Conservation (phyloP, 371 early-diverging fungal genomes). For the Actinomortierella wolfii region DNA sequence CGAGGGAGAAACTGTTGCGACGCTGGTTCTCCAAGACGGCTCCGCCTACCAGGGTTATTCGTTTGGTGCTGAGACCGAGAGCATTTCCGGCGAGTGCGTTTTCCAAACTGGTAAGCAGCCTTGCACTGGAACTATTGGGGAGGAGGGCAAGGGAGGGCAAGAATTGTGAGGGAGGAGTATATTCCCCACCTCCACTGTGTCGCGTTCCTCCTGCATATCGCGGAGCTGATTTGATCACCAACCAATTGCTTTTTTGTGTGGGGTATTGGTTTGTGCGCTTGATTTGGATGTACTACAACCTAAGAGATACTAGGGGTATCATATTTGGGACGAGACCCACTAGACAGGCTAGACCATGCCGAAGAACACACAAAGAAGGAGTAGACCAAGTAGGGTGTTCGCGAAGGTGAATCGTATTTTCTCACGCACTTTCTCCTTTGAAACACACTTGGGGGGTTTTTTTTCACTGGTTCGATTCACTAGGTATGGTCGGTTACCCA, state of each 20-base stretch:
- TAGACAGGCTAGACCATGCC: too few species aligned
- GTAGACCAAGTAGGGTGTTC: too few species aligned
- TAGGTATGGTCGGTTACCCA: conserved; percentile 91
- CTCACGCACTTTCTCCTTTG: not conserved
- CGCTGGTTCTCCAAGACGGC: conserved; percentile 86
- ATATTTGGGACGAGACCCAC: too few species aligned
- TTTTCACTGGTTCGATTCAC: not conserved
- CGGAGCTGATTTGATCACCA: too few species aligned
- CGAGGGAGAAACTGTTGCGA: conserved; percentile 58
- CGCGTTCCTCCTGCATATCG: too few species aligned
- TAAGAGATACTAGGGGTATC: too few species aligned
- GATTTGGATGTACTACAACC: too few species aligned
- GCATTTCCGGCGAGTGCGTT: conserved; percentile 95
- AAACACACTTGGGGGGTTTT: not conserved
- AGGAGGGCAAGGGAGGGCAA: not conserved
- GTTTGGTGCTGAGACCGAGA: conserved; percentile 88
- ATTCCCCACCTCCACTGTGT: too few species aligned
- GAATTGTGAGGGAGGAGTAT: not conserved
- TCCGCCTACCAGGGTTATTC: conserved; percentile 87
- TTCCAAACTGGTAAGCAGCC: conserved; percentile 90
- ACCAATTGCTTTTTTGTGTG: too few species aligned
- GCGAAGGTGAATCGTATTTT: too few species aligned
- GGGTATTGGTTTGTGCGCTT: too few species aligned
- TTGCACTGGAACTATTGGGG: not conserved
- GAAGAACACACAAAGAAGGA: too few species aligned